Conservation (phyloP, 257 asterid genomes). For the Fraxinus excelsior region DNA sequence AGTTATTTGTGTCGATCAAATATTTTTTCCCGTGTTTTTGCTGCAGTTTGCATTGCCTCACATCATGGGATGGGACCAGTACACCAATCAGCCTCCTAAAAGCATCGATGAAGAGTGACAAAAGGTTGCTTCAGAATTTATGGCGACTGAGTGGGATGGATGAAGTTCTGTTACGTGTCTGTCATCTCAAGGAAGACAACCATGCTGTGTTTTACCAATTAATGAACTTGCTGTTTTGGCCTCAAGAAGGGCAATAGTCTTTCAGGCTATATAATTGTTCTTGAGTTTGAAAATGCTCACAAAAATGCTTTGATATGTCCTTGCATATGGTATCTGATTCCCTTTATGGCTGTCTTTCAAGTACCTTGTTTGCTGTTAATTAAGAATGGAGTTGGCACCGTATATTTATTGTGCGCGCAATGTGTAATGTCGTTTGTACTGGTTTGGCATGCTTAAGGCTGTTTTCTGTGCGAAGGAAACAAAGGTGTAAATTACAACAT, state of each 20-base stretch:
- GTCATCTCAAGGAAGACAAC: slow-evolving; percentile 13
- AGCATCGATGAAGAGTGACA: slow-evolving; percentile 32
- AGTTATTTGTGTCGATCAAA: not conserved
- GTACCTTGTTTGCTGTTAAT: slow-evolving; percentile 19
- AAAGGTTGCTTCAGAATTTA: slow-evolving; percentile 36
- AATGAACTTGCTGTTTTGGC: slow-evolving; percentile 2
- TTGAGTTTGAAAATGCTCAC: slow-evolving; percentile 16
- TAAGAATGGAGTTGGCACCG: not conserved
- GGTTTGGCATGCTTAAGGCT: not conserved
- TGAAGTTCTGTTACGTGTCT: slow-evolving; percentile 35
- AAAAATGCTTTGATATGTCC: slow-evolving; percentile 1
- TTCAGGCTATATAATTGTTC: slow-evolving; percentile 1
- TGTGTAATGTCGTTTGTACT: not conserved
- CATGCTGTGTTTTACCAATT: not conserved
- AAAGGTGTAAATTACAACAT: no score
- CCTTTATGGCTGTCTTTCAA: slow-evolving; percentile 14
- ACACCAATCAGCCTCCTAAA: slow-evolving; percentile 34
- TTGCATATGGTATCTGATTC: not conserved
- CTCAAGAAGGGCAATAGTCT: not conserved
- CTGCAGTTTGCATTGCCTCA: slow-evolving; percentile 95
- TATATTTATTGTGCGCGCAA: no score
- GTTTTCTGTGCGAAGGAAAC: no score
- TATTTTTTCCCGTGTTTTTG: slow-evolving; percentile 12
- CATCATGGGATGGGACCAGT: slow-evolving; percentile 88
- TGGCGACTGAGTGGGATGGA: slow-evolving; percentile 75